Evolutionary conservation across 2,329 filamentous ascomycete species (phyloP).

Genomic region (Cercospora sesami): DNA sequence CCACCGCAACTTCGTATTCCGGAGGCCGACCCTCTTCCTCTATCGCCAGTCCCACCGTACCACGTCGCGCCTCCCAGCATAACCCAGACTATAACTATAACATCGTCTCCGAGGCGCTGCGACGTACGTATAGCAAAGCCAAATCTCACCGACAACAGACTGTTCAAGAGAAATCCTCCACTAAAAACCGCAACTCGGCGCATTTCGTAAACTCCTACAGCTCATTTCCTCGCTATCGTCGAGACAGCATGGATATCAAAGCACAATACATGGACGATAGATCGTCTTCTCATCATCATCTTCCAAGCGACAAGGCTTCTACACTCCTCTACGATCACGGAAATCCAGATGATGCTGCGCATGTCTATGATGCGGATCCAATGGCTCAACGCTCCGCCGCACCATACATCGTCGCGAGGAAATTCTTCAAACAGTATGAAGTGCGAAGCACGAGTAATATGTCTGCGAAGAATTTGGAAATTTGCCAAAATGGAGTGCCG

Average conservation of each 20-base stretch:
- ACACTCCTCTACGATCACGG: background rate
- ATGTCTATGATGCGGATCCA: background rate
- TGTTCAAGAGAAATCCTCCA: background rate
- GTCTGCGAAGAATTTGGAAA: slow-evolving; percentile 13
- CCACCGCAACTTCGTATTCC: background rate
- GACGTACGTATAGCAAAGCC: background rate
- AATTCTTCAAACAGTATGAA: slow-evolving; percentile 16
- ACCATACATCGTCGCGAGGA: background rate
- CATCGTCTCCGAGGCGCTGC: background rate
- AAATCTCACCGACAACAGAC: background rate
- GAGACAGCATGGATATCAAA: slow-evolving; percentile 10
- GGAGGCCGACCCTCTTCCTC: background rate
- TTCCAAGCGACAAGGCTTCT: background rate
- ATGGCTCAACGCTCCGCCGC: background rate
- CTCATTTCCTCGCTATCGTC: background rate
- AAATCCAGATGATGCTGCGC: background rate
- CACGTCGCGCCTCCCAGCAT: background rate
- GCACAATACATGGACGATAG: background rate
- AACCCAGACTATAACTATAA: background rate
- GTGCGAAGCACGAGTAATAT: slow-evolving; percentile 11
- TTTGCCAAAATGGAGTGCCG: slow-evolving; percentile 13
- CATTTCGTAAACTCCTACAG: slow-evolving; percentile 5
- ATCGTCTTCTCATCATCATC: background rate
- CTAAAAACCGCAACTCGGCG: background rate
- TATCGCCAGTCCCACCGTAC: background rate